Base-by-base conservation (phyloP, 2,329 filamentous ascomycete genomes). In the Apiospora arundinis region DNA sequence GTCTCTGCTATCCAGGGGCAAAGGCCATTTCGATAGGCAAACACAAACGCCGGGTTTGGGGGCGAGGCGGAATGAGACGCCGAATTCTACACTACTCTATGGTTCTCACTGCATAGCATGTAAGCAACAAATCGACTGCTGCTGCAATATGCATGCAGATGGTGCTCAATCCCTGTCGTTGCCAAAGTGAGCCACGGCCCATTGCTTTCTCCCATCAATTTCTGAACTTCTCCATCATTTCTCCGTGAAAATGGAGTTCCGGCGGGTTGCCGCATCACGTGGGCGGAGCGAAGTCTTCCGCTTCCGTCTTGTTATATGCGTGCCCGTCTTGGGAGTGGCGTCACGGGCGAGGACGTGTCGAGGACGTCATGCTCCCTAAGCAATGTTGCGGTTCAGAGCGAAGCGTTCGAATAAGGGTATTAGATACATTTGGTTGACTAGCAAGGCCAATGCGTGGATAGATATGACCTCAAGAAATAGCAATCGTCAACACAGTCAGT, bases 201-300 rank as follows among this genome's bases (percentile, higher is more conserved):
- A 63, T n/a, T 28, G 21, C 37, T 63, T 16, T 37, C 28, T 28
- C 32, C 32, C 32, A 63, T 12, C 56, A 37, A 63, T 63, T 16
- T 37, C 28, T 28, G 28, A 32, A 37, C 7, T n/a, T 40, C 32
- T 32, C 32, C 28, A 40, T 40, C 18, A n/a, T 40, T 40, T 40
- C 28, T 40, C 56, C 56, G 56, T n/a, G 32, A 40, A 63, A 63
- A 63, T 63, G 9, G 9, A 40, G 32, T 40, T 40, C 56, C 56
- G 56, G 32, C 14, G 42, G 18, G 44, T 25, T 46, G 2, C 21
- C 28, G 32, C 4, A 44, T 37, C 66, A 68, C 66, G 66, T 68
- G 66, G 46, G 66, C 66, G 66, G 66, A 68, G 66, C 66, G 25
- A 68, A 37, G 44, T 14, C 25, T 25, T 68, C 66, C 66, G 66